Conservation (phyloP, 2,329 filamentous ascomycete species). For the Apiospora marii region DNA sequence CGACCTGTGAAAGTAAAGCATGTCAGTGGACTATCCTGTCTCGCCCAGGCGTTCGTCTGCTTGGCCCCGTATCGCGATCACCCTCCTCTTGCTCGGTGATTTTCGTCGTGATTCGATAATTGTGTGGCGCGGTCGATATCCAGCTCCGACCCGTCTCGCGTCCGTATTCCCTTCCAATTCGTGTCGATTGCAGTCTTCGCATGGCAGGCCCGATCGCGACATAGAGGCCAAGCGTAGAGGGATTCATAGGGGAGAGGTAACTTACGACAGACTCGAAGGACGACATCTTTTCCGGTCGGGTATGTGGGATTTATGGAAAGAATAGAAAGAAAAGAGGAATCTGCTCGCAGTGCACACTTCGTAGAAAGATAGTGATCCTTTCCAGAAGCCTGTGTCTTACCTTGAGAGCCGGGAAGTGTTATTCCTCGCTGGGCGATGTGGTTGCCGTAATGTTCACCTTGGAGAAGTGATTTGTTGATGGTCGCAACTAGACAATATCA, state of each 20-base stretch:
- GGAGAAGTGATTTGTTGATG: constrained; percentile 23
- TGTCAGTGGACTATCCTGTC: constrained; percentile 2
- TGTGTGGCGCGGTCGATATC: constrained; percentile 16
- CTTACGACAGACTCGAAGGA: constrained; percentile 76
- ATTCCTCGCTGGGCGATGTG: constrained; percentile 29
- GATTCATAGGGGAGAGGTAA: constrained; percentile 40
- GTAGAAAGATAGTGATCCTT: constrained; percentile 25
- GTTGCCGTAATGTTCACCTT: constrained; percentile 20
- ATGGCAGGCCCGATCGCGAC: background rate
- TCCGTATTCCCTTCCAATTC: background rate
- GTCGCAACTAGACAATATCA: constrained; percentile 22
- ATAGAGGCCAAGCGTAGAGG: constrained; percentile 15
- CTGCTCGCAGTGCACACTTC: constrained; percentile 30
- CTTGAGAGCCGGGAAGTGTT: constrained; percentile 27
- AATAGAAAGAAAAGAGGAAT: constrained; percentile 35
- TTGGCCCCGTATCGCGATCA: constrained; percentile 1
- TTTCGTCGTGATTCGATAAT: background rate
- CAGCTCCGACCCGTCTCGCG: background rate
- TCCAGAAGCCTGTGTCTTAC: constrained; percentile 29
- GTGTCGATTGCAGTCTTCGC: background rate
- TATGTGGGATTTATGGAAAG: constrained; percentile 33
- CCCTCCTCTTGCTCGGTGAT: constrained; percentile 5
- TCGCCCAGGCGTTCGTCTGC: background rate
- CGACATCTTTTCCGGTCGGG: constrained; percentile 63
- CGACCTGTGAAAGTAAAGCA: constrained; percentile 67